Evolutionary conservation across 768 basidiomycete genomes (phyloP), one percentile per base, ranked within the genome.

Genomic region (Leccinum longicurvipes): DNA sequence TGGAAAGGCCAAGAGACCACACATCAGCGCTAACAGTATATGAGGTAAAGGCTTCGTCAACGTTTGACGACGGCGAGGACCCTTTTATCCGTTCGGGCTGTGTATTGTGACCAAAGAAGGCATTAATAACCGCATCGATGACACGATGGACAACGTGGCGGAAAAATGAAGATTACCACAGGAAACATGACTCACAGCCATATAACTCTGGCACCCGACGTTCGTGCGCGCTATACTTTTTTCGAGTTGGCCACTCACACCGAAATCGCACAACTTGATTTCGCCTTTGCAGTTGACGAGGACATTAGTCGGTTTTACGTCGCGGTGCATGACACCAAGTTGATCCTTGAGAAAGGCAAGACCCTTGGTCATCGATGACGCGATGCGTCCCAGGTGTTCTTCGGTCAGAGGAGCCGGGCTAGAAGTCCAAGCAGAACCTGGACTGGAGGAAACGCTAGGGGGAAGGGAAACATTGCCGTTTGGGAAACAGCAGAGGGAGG

Each of bases 1-100:
- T 87, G 5, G 91, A 88, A 44, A 98, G 79, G 12, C 96, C 96
- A 21, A 98, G 83, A 7, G 94, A 97, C 96, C 96, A 99, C 14
- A 99, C 89, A 67, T 99, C 97, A 10, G 94, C 95, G 6, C 94
- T 89, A 53, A 98, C 94, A 19, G 94, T 94, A 73, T 99, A 99
- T 4, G 93, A 71, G 44, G 67, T 71, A 55, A 71, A 71, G 3
- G 61, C 59, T 32, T 71, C 69, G 54, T 71, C 71, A 42, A 71
- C 21, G 25, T 61, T 68, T 42, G 71, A 63, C 47, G 69, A 63
- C 14, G 70, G 61, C 1, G 91, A 93, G 72, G 97, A 95, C 53
- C 95, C 94, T 67, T 91, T 88, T 67, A 99, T 98, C 27, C 97
- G 87, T 68, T 99, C 96, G 36, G 96, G 97, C 91, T 93, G 64